phyloP scores from a whole-genome alignment of 176 grass and related monocot species.

The Cenchrus purpureus region DNA sequence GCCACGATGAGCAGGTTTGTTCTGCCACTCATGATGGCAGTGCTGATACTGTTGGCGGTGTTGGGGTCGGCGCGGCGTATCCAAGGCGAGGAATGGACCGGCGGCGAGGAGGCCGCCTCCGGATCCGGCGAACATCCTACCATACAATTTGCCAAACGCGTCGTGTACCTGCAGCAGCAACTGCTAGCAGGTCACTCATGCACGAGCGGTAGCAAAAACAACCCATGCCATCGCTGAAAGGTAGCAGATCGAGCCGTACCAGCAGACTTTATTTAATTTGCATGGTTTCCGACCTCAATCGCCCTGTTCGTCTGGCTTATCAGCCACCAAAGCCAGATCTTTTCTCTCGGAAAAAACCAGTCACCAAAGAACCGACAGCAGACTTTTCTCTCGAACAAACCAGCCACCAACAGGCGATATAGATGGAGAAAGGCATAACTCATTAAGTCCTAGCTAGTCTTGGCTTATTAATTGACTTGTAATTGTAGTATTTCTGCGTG shows the following conservation, averaged over 20 bases:
- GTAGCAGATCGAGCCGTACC: not conserved
- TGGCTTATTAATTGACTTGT: not conserved
- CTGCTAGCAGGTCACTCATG: not conserved
- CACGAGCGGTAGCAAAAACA: not conserved
- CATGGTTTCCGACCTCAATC: no score
- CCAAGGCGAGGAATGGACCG: not conserved
- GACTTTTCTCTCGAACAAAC: no score
- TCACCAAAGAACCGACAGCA: no score
- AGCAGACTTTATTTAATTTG: not conserved
- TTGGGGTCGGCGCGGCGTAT: conserved; percentile 9
- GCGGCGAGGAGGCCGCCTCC: not conserved
- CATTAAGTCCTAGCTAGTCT: not conserved
- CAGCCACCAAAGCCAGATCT: no score
- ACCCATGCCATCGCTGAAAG: not conserved
- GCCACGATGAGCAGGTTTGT: not conserved
- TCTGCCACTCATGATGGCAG: not conserved
- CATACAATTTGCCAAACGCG: not conserved
- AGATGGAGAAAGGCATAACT: not conserved
- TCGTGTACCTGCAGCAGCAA: conserved; percentile 40
- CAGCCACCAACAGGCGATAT: no score
- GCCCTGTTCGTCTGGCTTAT: no score
- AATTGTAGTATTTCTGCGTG: not conserved
- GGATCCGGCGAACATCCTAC: not conserved
- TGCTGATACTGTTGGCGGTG: not conserved
- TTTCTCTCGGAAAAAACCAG: no score